These are phyloP conservation scores for Fusarium proliferatum DNA, from an alignment of 2,329 filamentous ascomycete genomes.

Conservation along the genomic window DNA sequence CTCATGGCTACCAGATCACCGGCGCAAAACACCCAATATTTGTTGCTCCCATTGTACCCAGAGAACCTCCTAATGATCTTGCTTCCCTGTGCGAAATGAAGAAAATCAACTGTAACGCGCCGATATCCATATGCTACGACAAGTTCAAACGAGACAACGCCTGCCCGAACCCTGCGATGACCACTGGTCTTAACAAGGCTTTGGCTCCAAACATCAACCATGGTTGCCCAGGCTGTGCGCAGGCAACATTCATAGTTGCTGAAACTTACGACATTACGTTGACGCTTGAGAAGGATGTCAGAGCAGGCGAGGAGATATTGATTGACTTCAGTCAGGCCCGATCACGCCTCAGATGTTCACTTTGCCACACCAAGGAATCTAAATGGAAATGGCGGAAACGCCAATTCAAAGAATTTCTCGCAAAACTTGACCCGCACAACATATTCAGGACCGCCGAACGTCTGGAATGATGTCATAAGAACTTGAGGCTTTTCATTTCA, in stretches of 20 bases:
- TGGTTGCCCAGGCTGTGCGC: slow-evolving; percentile 47
- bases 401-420: not conserved
- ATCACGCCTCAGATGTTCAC: slow-evolving; percentile 44
- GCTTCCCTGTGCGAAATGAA: no score
- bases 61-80: no score
- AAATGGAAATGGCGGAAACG: not conserved
- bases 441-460: not conserved
- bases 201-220: slow-evolving; percentile 48
- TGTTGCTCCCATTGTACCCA: no score
- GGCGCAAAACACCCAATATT: slow-evolving; percentile 34
- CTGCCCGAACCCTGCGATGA: slow-evolving; percentile 28
- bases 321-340: slow-evolving; percentile 50
- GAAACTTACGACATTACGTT: slow-evolving; percentile 36
- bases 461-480: not conserved
- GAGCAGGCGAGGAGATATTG: slow-evolving; percentile 49
- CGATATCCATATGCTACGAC: not conserved
- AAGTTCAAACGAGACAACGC: slow-evolving; percentile 34
- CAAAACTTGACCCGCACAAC: not conserved
- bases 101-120: not conserved
- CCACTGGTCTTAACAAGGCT: slow-evolving; percentile 31
- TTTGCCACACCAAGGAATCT: slow-evolving; percentile 13
- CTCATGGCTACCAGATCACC: slow-evolving; percentile 25
- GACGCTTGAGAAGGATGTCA: slow-evolving; percentile 29
- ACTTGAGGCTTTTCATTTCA: not conserved
- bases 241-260: slow-evolving; percentile 32